These are phyloP conservation scores for Kuraishia capsulata DNA, from an alignment of 805 yeast species.

Conservation along the genomic window DNA sequence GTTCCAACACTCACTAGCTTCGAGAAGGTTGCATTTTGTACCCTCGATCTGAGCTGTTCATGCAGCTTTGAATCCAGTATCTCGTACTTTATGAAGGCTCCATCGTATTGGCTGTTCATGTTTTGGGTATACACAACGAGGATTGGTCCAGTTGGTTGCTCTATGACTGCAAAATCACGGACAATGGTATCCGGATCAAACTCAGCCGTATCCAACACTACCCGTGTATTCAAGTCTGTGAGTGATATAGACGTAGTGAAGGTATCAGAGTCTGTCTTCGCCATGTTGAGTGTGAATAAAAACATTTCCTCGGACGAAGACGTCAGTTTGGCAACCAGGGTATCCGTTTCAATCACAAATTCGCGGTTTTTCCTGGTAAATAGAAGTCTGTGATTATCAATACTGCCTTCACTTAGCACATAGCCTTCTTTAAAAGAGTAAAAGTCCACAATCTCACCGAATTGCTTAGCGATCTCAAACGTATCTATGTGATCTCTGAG, in stretches of 20 bases:
- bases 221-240: no score
- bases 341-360: slow-evolving; percentile 2
- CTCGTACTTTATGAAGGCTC: not conserved
- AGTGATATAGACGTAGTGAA: no score
- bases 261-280: no score
- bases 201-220: no score
- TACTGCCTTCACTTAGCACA: not conserved
- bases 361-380: not conserved
- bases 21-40: not conserved
- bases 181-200: no score
- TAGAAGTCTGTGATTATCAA: not conserved
- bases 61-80: not conserved
- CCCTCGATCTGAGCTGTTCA: not conserved
- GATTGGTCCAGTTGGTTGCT: slow-evolving; percentile 1
- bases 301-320: no score
- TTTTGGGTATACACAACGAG: not conserved
- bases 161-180: slow-evolving; percentile 3
- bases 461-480: not conserved
- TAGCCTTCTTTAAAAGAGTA: not conserved
- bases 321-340: slow-evolving; percentile 1
- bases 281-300: no score
- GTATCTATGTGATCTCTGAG: not conserved
- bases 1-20: not conserved
- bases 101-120: not conserved
- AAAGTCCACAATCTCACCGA: not conserved